These are phyloP conservation scores for Sequoia sempervirens DNA, from an alignment of 75 land plant species.

Conservation along the genomic window DNA sequence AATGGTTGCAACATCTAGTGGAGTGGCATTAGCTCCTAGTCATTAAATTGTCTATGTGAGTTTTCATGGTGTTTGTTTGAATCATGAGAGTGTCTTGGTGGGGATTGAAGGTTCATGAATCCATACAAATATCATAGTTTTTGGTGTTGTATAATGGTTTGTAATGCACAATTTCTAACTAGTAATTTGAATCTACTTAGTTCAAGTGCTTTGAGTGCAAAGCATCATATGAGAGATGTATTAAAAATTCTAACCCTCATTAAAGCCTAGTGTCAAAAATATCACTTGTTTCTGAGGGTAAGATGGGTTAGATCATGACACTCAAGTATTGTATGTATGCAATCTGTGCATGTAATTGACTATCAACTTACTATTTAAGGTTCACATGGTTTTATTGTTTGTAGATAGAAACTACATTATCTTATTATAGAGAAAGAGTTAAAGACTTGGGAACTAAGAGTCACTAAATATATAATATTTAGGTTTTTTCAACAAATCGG, in stretches of 20 bases:
- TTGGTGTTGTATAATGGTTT: background rate
- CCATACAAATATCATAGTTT: conserved; percentile 1
- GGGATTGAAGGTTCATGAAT: background rate
- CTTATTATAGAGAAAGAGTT: background rate
- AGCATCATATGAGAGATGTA: background rate
- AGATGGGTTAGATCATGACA: background rate
- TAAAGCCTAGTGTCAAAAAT: background rate
- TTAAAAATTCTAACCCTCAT: background rate
- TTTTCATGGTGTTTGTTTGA: too few species aligned
- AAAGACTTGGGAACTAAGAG: background rate
- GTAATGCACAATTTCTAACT: background rate
- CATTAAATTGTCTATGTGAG: too few species aligned
- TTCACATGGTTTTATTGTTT: background rate
- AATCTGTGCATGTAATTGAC: background rate
- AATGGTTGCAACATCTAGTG: too few species aligned
- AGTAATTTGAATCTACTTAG: background rate
- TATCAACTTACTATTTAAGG: background rate
- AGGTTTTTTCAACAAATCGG: background rate
- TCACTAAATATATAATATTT: background rate
- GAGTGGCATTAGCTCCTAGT: too few species aligned
- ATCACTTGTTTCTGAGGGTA: background rate
- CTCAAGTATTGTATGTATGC: background rate
- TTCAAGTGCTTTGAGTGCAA: background rate
- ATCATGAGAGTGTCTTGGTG: too few species aligned
- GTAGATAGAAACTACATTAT: background rate